phyloP scores from a whole-genome alignment of 139 green algal species.

The Bryopsis sp. region DNA sequence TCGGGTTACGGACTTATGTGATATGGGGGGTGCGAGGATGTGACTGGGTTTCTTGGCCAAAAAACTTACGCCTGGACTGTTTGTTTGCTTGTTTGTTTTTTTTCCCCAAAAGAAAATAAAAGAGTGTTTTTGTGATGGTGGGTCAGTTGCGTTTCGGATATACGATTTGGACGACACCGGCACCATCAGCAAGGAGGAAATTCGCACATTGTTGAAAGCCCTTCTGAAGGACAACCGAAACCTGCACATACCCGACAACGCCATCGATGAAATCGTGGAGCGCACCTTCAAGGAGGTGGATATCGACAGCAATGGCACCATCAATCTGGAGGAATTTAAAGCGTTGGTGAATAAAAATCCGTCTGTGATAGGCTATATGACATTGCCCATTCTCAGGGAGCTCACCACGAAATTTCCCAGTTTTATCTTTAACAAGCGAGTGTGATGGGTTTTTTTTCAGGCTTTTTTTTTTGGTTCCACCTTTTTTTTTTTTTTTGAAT shows the following conservation, averaged over 20 bases:
- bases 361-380: slow-evolving; percentile 61
- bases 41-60: too few species aligned
- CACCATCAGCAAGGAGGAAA: slow-evolving; percentile 46
- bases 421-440: slow-evolving; percentile 21
- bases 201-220: slow-evolving; percentile 50
- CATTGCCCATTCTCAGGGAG: slow-evolving; percentile 44
- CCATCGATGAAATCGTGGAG: slow-evolving; percentile 47
- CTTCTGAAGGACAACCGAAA: slow-evolving; percentile 54
- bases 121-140: slow-evolving; percentile 4
- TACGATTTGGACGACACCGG: slow-evolving; percentile 55
- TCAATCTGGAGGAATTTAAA: slow-evolving; percentile 57
- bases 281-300: slow-evolving; percentile 60
- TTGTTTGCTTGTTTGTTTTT: too few species aligned
- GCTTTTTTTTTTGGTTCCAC: too few species aligned
- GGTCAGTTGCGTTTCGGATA: slow-evolving; percentile 56
- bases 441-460: too few species aligned
- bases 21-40: too few species aligned
- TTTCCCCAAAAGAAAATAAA: too few species aligned
- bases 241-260: slow-evolving; percentile 43
- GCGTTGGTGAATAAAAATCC: slow-evolving; percentile 39
- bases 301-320: slow-evolving; percentile 42
- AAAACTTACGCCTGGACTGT: too few species aligned
- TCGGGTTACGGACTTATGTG: too few species aligned
- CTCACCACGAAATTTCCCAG: slow-evolving; percentile 32
- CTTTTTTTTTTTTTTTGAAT: too few species aligned